Evolutionary conservation across 306 rosid species (phyloP), one percentile per base, ranked within the genome.

Genomic region (Alnus glutinosa): DNA sequence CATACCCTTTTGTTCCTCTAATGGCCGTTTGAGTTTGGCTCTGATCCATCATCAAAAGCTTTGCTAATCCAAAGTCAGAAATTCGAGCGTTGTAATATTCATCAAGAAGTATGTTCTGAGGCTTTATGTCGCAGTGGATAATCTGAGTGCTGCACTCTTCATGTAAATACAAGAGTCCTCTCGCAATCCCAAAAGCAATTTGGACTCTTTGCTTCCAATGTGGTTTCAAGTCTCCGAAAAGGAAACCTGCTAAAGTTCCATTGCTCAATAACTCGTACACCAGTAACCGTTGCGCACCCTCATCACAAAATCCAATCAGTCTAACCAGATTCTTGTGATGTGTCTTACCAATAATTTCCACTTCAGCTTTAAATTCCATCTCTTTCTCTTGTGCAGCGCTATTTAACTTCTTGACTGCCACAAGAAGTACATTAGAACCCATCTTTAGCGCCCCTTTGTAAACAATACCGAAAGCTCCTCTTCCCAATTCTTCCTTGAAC

Each of bases 351-450:
- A 62, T 62, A 6, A 13, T 5, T 7, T 62, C 12, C 16, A 62
- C 69, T 62, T 62, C 69, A 62, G 69, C 18, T 32, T 32, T 12
- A 13, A 72, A 90, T 52, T 90, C 94, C 55, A 55, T 74, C 46
- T 85, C 84, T 49, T 36, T 80, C 46, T 88, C 84, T 30, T 83
- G 76, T 62, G 77, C 55, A 71, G 71, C n/a, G 44, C 71, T 77
- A 82, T 90, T 55, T 75, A 91, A 71, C 75, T 48, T 82, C 58
- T 90, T 88, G 5, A 88, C 89, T 0, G 96, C 96, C 30, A 83
- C 81, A 2, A 23, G 28, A 23, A 6, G 79, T 2, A 11, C 9
- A 4, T 7, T 10, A 50, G 84, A 63, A 28, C 51, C 1, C 50
- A 30, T 62, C 6, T 62, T 30, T 5, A 32, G 1, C 12, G 77